Base-by-base conservation (phyloP, 2,329 filamentous ascomycete species). In the Cryphonectria carpinicola region DNA sequence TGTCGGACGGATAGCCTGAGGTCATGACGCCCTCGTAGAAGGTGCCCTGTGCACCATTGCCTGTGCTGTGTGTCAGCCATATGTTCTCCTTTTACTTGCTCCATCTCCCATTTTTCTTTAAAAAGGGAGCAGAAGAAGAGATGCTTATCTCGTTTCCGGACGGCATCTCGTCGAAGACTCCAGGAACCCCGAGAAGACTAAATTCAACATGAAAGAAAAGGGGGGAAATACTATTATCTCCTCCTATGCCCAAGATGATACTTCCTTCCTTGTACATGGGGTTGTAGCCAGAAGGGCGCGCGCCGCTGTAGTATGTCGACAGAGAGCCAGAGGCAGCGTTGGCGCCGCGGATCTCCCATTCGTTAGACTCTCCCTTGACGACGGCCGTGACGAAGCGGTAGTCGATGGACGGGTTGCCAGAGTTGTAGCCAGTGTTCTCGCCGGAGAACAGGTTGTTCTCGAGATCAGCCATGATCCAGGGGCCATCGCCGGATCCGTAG, bases 161-260 rank as follows among this genome's bases (percentile, higher is more conserved):
- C 32, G 32, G 32, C 32, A 32, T 32, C 32, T 32, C 32, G 32
- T 32, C 32, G 3, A 2, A 39, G 10, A 2, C 37, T 39, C 10
- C 11, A 39, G 37, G 11, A 11, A 39, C 37, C 13, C 37, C 37
- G 37, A 39, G 37, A 11, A 10, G 37, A 11, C 37, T 11, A 39
- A 11, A 13, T 39, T 39, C 37, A 39, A 39, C 10, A 39, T 39
- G 3, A 3, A 39, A 39, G 11, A 0, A 39, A 39, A 39, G 11
- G 11, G 10, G 37, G 2, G 3, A 39, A 39, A 1, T 39, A 39
- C 37, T 89, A 80, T 89, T 92, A 74, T 91, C 89, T 10, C 89
- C 89, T n/a, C 89, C 89, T 68, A 91, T 90, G n/a, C 89, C 89
- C n/a, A 91, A 87, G 70, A 91, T 84, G 61, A 92, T 89, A 69